Conservation (phyloP, 164 flowering plant species). For the Dillenia turbinata region DNA sequence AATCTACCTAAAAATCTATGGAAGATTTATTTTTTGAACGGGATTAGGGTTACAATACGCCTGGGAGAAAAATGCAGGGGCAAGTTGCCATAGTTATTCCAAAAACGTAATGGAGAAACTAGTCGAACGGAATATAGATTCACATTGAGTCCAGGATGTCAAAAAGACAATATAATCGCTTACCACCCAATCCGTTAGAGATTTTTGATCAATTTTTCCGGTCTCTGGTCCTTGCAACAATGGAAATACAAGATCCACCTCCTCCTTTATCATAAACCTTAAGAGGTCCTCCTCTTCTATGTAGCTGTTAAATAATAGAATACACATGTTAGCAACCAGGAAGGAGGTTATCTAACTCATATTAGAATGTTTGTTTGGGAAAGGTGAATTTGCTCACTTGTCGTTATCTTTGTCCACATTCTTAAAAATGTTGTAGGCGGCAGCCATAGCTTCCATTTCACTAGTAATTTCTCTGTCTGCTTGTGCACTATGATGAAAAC, state of each 20-base stretch:
- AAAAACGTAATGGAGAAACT: too few species aligned
- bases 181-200: constrained; percentile 62
- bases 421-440: constrained; percentile 46
- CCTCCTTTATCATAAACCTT: constrained; percentile 63
- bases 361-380: too few species aligned
- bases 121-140: too few species aligned
- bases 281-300: constrained; percentile 46
- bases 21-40: background rate
- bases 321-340: too few species aligned
- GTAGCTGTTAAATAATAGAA: constrained; percentile 15
- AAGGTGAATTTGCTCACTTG: constrained; percentile 28
- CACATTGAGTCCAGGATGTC: too few species aligned
- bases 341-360: too few species aligned
- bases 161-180: background rate
- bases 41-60: too few species aligned
- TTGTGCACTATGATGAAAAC: constrained; percentile 21
- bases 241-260: constrained; percentile 42
- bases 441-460: constrained; percentile 61
- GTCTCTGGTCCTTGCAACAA: constrained; percentile 33
- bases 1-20: background rate
- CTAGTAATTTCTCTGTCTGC: constrained; percentile 47
- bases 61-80: too few species aligned
- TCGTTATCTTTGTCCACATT: constrained; percentile 41
- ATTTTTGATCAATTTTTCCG: constrained; percentile 33
- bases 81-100: too few species aligned